These are phyloP conservation scores for Gracilaria caudata DNA, from an alignment of 23 red algal species.

Conservation along the genomic window DNA sequence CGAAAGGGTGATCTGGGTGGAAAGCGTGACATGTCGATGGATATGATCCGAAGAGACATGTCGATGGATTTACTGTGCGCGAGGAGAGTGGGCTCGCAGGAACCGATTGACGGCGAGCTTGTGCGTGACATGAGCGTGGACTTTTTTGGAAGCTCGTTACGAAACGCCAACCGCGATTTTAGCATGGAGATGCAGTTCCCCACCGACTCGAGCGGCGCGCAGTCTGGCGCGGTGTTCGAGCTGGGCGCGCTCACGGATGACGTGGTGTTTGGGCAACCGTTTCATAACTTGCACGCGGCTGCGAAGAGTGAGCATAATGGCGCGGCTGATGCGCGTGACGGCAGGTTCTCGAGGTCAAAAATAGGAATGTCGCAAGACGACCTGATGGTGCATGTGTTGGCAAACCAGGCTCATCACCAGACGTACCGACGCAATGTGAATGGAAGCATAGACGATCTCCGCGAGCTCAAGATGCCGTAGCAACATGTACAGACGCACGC, in stretches of 20 bases:
- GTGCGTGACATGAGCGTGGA: conserved; percentile 67
- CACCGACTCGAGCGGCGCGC: background rate
- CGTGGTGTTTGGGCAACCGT: conserved; percentile 19
- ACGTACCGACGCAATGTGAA: conserved; percentile 53
- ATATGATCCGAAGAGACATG: conserved; percentile 53
- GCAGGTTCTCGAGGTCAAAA: conserved; percentile 24
- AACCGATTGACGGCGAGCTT: conserved; percentile 29
- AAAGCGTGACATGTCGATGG: conserved; percentile 59
- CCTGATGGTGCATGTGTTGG: conserved; percentile 54
- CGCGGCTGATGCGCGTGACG: conserved; percentile 17
- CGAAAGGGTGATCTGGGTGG: conserved; percentile 38
- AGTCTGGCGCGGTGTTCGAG: conserved; percentile 34
- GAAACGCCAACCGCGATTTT: conserved; percentile 42
- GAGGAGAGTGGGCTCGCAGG: conserved; percentile 22
- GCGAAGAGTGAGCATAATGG: background rate
- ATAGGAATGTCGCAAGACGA: conserved; percentile 61
- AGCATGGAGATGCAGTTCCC: conserved; percentile 77
- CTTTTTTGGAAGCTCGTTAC: conserved; percentile 61
- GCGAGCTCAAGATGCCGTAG: conserved; percentile 51
- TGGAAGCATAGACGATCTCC: conserved; percentile 64
- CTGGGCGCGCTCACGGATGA: conserved; percentile 50
- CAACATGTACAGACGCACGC: conserved; percentile 11
- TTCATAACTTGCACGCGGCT: background rate
- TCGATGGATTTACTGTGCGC: conserved; percentile 52
- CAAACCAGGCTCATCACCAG: conserved; percentile 14